Evolutionary conservation across 345 rosid genomes (phyloP).

Genomic region (Rhodomyrtus tomentosa): DNA sequence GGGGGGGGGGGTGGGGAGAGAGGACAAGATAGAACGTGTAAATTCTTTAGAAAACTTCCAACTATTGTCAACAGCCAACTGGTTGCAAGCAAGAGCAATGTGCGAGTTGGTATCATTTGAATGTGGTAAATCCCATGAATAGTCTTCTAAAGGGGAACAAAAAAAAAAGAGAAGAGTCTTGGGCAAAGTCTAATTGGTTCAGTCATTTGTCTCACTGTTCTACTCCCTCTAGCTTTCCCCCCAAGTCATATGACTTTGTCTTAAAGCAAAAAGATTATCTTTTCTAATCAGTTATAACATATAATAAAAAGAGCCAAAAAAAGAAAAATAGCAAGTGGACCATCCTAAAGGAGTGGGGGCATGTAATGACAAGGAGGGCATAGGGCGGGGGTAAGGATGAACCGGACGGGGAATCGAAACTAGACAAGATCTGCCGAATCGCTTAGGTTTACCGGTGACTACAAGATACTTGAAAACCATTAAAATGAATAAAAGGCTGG

Average conservation of each 20-base stretch:
- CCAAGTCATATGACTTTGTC: not conserved
- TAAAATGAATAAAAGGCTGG: not conserved
- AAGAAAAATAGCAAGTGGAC: not conserved
- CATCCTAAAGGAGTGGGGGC: not conserved
- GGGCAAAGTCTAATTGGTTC: not conserved
- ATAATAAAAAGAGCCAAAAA: not conserved
- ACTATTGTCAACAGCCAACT: not conserved
- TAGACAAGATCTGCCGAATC: not conserved
- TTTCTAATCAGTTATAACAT: not conserved
- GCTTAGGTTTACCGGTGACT: not conserved
- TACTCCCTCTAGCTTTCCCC: not conserved
- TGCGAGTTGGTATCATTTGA: not conserved
- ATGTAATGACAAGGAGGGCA: not conserved
- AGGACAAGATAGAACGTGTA: not conserved
- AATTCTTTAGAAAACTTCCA: not conserved
- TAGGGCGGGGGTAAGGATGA: not conserved
- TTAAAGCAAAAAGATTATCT: not conserved
- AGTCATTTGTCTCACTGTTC: not conserved
- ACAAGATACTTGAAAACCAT: not conserved
- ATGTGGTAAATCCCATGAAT: not conserved
- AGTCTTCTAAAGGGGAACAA: not conserved
- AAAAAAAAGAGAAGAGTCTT: not conserved
- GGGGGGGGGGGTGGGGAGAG: too few relatives aligned
- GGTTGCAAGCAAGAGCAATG: not conserved
- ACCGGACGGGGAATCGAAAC: fast-evolving